Evolutionary conservation across 129 eudicot genomes (phyloP), one percentile per base, ranked within the genome.

Genomic region (Deinandra increscens): DNA sequence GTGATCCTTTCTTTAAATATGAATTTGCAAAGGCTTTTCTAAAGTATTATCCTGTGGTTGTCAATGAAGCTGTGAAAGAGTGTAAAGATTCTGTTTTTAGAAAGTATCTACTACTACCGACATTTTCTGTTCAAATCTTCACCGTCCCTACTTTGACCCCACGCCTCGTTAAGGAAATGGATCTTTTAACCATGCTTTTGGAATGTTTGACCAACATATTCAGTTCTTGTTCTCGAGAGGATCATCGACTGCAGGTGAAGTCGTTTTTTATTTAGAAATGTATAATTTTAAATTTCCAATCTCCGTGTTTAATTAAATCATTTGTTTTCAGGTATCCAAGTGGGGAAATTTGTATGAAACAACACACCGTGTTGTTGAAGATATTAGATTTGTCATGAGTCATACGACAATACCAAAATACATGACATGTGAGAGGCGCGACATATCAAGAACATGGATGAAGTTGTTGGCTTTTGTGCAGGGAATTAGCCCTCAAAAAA

Each of bases 61-160:
- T 94, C 46, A 73, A 76, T 46, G 90, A 80, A 78, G 91, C 88
- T 15, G 67, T 82, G 8, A 81, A 74, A 49, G 84, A 72, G 79
- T 59, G 77, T 78, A 76, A 71, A 63, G 93, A 94, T 73, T 22
- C 53, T 60, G 79, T 78, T 67, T 79, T 71, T 42, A 89, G 80
- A 73, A 83, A 84, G 42, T 89, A 78, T 85, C 86, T 88, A n/a
- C 81, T 94, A 22, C 75, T 94, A 23, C 80, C 99, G 6, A 94
- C 90, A 55, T 94, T 94, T 72, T 87, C 96, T 12, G 99, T 94
- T 33, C 99, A 94, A 68, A 94, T 94, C 20, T 77, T 94, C 67
- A 94, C 99, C 0, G 99, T 94, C 66, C 96, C 99, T 53, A 94
- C 99, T 64, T 73, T 94, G 37, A 90, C 97, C 9, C 95, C 88